Percentiles rank a stretch among this genome's conserved stretches.
phyloP scores from a whole-genome alignment of 768 basidiomycete genomes.

The Tricholoma sp. region DNA sequence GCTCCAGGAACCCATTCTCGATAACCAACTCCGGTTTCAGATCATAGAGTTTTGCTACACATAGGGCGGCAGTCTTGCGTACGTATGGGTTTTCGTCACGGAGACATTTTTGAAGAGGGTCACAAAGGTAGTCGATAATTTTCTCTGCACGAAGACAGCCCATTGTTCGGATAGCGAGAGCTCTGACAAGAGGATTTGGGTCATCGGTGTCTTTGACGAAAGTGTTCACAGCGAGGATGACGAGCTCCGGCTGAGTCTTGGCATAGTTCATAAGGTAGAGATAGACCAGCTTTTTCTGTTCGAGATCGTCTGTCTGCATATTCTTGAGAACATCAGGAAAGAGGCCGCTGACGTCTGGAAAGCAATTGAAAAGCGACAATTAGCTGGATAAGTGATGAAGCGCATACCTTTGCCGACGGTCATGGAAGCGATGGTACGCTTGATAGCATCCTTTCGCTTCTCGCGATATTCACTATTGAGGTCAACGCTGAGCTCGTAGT shows the following conservation, averaged over 20 bases:
- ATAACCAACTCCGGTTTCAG: conserved; percentile 93
- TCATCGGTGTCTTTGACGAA: conserved; percentile 98
- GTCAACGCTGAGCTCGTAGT: conserved; percentile 95
- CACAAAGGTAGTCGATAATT: conserved; percentile 98
- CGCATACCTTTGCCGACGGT: conserved; percentile 96
- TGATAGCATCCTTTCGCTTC: conserved; percentile 97
- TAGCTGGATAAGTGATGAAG: conserved; percentile 3
- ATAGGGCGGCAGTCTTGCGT: conserved; percentile 94
- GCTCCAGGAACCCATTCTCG: conserved; percentile 90
- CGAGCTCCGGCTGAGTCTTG: conserved; percentile 97
- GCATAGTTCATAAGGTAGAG: conserved; percentile 99
- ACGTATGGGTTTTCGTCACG: conserved; percentile 98
- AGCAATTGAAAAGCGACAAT: conserved; percentile 4
- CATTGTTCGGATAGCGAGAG: conserved; percentile 97
- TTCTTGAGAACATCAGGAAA: conserved; percentile 99
- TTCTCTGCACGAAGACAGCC: conserved; percentile 95
- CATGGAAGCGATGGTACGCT: conserved; percentile 96
- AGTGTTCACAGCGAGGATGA: conserved; percentile 98
- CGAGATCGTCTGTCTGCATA: conserved; percentile 99
- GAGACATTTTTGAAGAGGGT: conserved; percentile 87
- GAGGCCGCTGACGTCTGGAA: conserved; percentile 80
- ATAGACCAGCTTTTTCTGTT: conserved; percentile 99
- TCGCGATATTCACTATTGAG: conserved; percentile 96
- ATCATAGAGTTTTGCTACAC: conserved; percentile 97
- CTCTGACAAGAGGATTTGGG: conserved; percentile 93